phyloP scores from a whole-genome alignment of 2,329 filamentous ascomycete genomes.

The Alternaria novae-zelandiae region DNA sequence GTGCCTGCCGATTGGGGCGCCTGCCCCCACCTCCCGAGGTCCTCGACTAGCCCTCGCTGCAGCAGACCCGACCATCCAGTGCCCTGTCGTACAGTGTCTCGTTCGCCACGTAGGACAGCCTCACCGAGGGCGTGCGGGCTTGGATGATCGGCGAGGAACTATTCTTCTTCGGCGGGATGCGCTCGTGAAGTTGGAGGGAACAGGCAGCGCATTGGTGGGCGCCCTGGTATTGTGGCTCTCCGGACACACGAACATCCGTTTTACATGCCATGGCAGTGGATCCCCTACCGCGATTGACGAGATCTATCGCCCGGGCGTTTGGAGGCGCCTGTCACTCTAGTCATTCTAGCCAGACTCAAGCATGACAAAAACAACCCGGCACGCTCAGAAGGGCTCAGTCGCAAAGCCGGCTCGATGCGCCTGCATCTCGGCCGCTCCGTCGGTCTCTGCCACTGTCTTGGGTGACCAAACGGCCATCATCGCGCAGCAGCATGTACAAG shows the following conservation, averaged over 20 bases:
- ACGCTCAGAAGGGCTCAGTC: not conserved
- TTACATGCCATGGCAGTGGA: conserved; percentile 19
- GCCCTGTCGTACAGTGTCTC: not conserved
- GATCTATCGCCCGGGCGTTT: conserved; percentile 15
- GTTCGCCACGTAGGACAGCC: conserved; percentile 1
- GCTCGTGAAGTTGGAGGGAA: conserved; percentile 17
- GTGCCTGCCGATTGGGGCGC: conserved; percentile 22
- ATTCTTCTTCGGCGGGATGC: conserved; percentile 16
- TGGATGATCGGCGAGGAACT: conserved; percentile 32
- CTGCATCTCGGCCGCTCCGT: conserved; percentile 25
- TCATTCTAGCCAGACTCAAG: not conserved
- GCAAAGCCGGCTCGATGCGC: conserved; percentile 8
- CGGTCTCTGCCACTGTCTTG: conserved; percentile 18
- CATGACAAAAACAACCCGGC: conserved; percentile 11
- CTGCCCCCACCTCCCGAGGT: not conserved
- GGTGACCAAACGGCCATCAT: conserved; percentile 11
- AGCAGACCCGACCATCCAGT: not conserved
- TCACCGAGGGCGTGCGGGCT: conserved; percentile 1
- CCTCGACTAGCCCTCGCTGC: not conserved
- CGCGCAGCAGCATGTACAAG: conserved; percentile 9
- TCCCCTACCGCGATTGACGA: conserved; percentile 18
- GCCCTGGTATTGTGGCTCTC: conserved; percentile 2
- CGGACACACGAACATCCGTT: conserved; percentile 17
- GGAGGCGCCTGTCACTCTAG: conserved; percentile 29
- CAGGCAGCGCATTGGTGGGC: conserved; percentile 16